phyloP scores from a whole-genome alignment of 2,329 filamentous ascomycete genomes.

The Chaetoscypha palmicola region DNA sequence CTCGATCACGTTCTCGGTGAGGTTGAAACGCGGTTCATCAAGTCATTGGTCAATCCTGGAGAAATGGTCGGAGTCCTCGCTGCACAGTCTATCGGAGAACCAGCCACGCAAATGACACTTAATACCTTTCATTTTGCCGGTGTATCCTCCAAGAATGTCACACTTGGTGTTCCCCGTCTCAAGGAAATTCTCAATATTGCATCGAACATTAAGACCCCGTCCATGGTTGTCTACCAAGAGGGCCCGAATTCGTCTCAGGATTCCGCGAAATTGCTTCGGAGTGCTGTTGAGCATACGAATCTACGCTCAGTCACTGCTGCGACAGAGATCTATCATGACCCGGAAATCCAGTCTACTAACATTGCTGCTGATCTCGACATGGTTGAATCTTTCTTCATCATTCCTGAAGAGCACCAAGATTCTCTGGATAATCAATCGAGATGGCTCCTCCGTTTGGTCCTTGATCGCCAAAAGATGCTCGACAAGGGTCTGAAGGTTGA shows the following conservation, averaged over 20 bases:
- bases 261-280: constrained; percentile 77
- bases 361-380: constrained; percentile 87
- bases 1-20: constrained; percentile 91
- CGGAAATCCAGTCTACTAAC: constrained; percentile 75
- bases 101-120: constrained; percentile 97
- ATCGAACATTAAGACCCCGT: constrained; percentile 96
- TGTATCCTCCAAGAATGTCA: constrained; percentile 99
- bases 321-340: constrained; percentile 97
- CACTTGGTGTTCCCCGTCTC: constrained; percentile 94
- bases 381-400: constrained; percentile 94
- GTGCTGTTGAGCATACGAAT: constrained; percentile 88
- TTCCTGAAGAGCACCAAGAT: constrained; percentile 67
- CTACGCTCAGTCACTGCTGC: constrained; percentile 83
- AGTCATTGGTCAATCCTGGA: constrained; percentile 79
- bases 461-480: constrained; percentile 89
- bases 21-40: constrained; percentile 79
- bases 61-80: constrained; percentile 99
- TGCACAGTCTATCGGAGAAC: constrained; percentile 97
- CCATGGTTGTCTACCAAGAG: constrained; percentile 86
- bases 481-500: constrained; percentile 90
- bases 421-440: constrained; percentile 71
- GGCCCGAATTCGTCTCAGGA: constrained; percentile 62
- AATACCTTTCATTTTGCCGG: constrained; percentile 99
- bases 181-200: constrained; percentile 99
- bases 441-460: constrained; percentile 89